These are phyloP conservation scores for Ampelocalamus luodianensis DNA, from an alignment of 176 grass and related monocot species.

Conservation along the genomic window DNA sequence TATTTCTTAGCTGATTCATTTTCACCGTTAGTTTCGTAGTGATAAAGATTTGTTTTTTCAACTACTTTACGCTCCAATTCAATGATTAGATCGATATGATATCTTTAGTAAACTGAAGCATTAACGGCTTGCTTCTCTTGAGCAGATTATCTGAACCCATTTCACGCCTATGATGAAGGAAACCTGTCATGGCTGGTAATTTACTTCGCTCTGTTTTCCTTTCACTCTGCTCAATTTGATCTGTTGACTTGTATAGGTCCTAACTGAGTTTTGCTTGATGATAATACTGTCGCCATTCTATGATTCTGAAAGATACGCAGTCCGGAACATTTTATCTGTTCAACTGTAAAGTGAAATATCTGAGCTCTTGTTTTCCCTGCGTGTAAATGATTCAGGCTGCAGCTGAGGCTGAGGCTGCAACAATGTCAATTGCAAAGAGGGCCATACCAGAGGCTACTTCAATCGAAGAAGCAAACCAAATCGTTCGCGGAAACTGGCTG, in stretches of 20 bases:
- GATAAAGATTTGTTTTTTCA: too few species aligned
- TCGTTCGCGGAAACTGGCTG: slow-evolving; percentile 73
- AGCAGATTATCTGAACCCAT: slow-evolving; percentile 85
- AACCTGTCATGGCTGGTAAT: slow-evolving; percentile 97
- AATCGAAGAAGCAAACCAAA: slow-evolving; percentile 65
- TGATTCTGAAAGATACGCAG: background rate
- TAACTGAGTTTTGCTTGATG: background rate
- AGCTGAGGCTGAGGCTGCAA: slow-evolving; percentile 82
- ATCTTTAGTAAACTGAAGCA: too few species aligned
- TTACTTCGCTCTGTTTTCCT: background rate
- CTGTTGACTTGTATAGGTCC: background rate
- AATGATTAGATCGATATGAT: too few species aligned
- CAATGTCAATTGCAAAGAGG: slow-evolving; percentile 84
- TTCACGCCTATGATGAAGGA: slow-evolving; percentile 88
- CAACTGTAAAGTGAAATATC: too few species aligned
- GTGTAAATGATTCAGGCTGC: slow-evolving; percentile 61
- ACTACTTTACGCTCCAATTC: too few species aligned
- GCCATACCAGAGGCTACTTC: slow-evolving; percentile 74
- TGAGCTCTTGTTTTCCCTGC: too few species aligned
- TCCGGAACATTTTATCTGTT: too few species aligned
- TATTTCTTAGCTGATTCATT: too few species aligned
- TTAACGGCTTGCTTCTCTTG: slow-evolving; percentile 16
- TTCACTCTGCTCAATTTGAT: background rate
- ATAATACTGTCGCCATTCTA: background rate
- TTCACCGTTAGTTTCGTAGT: too few species aligned